Evolutionary conservation across 306 rosid species (phyloP), one percentile per base, ranked within the genome.

Genomic region (Pyrus betulifolia): DNA sequence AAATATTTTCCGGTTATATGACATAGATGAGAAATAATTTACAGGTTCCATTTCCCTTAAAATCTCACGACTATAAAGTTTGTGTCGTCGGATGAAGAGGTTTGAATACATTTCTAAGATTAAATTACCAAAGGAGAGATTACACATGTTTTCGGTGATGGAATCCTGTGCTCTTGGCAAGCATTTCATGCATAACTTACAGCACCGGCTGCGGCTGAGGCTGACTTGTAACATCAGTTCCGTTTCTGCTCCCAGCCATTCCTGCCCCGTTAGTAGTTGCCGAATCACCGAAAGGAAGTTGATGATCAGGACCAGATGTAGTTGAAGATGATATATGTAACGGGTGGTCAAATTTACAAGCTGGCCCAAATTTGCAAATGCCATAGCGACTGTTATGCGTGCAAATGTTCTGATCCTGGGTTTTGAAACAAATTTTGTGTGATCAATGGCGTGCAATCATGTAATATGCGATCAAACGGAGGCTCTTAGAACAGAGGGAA

Each of bases 291-390:
- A 69, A 86, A 75, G 86, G 70, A 62, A 73, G 77, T 81, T 79
- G 89, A 38, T 82, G 87, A 46, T 86, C 92, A 61, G 77, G 86
- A 78, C 76, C 88, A 25, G 92, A 49, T 61, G 74, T 72, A 69
- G 83, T 68, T 57, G 85, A 63, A 58, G 92, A 79, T 71, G 69
- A 27, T 45, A 82, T 74, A 74, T 54, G 51, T 62, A 77, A 72
- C 0, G 97, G 90, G 68, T 95, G 99, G 76, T 92, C 92, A 73
- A 71, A 96, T 89, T 82, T 92, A 88, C 98, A 96, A 28, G 93
- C 87, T 30, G 98, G 97, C 76, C 99, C 98, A 11, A 78, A 96
- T 82, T 92, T 96, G 90, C 98, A 96, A 75, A 96, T 92, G 83
- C 99, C 99, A 61, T 88, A 90, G 62, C 90, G 93, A 76, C 93